Evolutionary conservation across 106 monocot species (phyloP), one percentile per base, ranked within the genome.

Genomic region (Dendrobium catenatum): DNA sequence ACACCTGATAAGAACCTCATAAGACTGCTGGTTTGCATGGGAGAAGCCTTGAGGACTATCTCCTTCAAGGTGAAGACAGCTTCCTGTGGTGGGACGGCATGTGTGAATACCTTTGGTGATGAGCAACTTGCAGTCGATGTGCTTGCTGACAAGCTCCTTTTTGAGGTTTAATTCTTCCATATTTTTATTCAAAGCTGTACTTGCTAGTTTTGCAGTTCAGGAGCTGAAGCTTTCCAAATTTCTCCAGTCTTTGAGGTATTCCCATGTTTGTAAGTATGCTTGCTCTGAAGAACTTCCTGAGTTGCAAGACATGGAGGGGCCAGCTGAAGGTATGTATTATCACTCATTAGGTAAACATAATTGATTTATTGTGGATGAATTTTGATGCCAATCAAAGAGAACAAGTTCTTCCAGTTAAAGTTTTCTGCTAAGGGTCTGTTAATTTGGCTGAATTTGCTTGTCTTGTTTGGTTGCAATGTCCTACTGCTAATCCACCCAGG

Each of bases 241-340:
- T 51, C 51, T 51, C 13, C 51, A 95, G 95, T 90, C 97, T 51
- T 80, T 97, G 90, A 79, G 81, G 37, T 94, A 91, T 86, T 97
- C 97, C 33, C 97, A 97, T 75, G 86, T 97, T 46, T 97, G 97
- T 90, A 94, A 97, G 85, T 97, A 97, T 80, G 97, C 97, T 18
- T 97, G 97, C 83, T 97, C 97, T 7, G 97, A 97, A 87, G 97
- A 97, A 84, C 87, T 92, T 31, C 97, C 97, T 55, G 97, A 97
- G 87, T 86, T 97, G 17, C 97, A 97, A 84, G 97, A 97, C 88
- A 97, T 97, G 97, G 94, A 85, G 17, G 97, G 97, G 42, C 92
- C 94, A 43, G 92, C 82, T 10, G 90, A 97, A 86, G 96, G 96
- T 89, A 81, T 72, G 51, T 13, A 33, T 29, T 37, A 37, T 37